Conservation (phyloP, 306 rosid species). For the Begonia masoniana region DNA sequence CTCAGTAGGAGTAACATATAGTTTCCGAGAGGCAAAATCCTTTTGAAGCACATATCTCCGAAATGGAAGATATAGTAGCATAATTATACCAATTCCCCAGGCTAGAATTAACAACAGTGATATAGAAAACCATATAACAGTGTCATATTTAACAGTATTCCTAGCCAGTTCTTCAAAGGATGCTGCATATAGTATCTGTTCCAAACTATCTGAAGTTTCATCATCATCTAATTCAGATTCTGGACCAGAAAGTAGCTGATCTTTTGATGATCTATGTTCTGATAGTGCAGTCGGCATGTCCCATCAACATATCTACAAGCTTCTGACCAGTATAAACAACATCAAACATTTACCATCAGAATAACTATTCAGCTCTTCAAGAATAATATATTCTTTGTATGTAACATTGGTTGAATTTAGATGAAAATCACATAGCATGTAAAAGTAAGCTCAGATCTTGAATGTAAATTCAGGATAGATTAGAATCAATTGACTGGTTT, state of each 20-base stretch:
- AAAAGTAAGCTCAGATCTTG: too few species aligned
- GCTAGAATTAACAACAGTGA: constrained; percentile 74
- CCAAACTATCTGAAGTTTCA: constrained; percentile 33
- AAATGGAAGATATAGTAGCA: constrained; percentile 80
- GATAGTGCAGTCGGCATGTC: constrained; percentile 46
- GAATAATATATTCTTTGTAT: too few species aligned
- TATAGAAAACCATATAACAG: constrained; percentile 70
- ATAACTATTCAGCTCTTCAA: too few species aligned
- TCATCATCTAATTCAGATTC: constrained; percentile 34
- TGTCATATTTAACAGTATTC: constrained; percentile 55
- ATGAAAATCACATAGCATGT: too few species aligned
- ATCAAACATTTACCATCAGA: neutral
- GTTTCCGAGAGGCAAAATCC: constrained; percentile 61
- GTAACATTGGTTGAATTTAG: too few species aligned
- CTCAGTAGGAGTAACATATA: constrained; percentile 66
- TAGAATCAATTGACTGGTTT: too few species aligned
- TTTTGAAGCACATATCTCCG: constrained; percentile 60
- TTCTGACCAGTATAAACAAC: constrained; percentile 19
- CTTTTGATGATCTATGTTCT: constrained; percentile 33
- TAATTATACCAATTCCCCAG: constrained; percentile 82
- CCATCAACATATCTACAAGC: constrained; percentile 54
- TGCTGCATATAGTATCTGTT: constrained; percentile 49
- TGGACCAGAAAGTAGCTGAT: constrained; percentile 36
- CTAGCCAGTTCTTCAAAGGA: constrained; percentile 72
- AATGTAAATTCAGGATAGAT: too few species aligned